Percentiles rank a stretch among this genome's conserved stretches.
These are phyloP conservation scores for Davidsoniella virescens DNA, from an alignment of 2,329 filamentous ascomycete genomes.

Conservation along the genomic window DNA sequence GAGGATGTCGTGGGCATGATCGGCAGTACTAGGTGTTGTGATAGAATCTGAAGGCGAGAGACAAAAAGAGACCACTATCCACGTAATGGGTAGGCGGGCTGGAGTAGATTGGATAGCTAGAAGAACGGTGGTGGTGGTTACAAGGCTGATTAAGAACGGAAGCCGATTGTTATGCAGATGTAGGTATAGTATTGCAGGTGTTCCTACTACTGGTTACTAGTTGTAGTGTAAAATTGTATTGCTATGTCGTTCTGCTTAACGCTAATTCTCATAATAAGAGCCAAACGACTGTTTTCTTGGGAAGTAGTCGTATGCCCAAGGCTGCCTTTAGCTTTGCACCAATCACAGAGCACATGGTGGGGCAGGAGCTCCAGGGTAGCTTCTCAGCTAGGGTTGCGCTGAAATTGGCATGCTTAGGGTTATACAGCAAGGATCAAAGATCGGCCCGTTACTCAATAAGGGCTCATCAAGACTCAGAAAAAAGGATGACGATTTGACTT, in stretches of 20 bases:
- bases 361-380: not conserved
- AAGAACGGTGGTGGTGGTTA: not conserved
- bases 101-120: not conserved
- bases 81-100: not conserved
- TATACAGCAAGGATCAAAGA: not conserved
- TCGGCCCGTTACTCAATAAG: not conserved
- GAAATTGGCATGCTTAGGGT: not conserved
- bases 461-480: not conserved
- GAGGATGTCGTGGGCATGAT: slow-evolving; percentile 89
- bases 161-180: too few relatives aligned
- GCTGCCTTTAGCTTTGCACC: slow-evolving; percentile 17
- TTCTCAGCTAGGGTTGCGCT: not conserved
- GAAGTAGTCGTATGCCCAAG: slow-evolving; percentile 16
- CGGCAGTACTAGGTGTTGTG: too few relatives aligned
- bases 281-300: slow-evolving; percentile 13
- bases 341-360: slow-evolving; percentile 8
- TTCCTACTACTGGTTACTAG: too few relatives aligned
- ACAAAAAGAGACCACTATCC: too few relatives aligned
- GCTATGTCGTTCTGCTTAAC: too few relatives aligned
- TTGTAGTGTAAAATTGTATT: too few relatives aligned
- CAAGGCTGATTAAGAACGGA: too few relatives aligned
- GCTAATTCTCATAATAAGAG: too few relatives aligned
- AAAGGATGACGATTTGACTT: not conserved
- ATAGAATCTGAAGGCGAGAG: too few relatives aligned
- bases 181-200: too few relatives aligned